phyloP scores from a whole-genome alignment of 2,329 filamentous ascomycete genomes.

The Fusarium kyushuense region DNA sequence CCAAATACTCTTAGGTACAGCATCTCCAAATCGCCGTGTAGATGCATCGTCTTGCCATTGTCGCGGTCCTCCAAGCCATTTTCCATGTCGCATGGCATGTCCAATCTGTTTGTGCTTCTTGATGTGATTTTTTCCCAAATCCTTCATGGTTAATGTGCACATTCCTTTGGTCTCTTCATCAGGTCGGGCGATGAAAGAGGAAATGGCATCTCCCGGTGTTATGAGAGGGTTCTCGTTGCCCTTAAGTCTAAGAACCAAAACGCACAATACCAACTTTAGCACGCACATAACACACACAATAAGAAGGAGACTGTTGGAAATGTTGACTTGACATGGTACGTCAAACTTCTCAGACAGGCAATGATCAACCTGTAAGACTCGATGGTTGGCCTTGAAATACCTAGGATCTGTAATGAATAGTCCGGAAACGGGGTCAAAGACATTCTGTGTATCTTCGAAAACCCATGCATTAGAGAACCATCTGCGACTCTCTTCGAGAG shows the following conservation, averaged over 20 bases:
- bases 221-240: constrained; percentile 22
- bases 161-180: constrained; percentile 33
- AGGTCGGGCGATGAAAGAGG: constrained; percentile 25
- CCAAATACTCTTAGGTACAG: no score
- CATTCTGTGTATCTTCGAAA: no score
- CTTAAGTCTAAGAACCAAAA: constrained; percentile 24
- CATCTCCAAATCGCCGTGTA: no score
- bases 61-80: constrained; percentile 14
- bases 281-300: constrained; percentile 30
- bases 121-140: not conserved
- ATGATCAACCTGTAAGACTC: constrained; percentile 10
- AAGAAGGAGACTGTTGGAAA: constrained; percentile 28
- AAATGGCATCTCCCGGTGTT: constrained; percentile 36
- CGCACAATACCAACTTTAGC: constrained; percentile 19
- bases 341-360: constrained; percentile 26
- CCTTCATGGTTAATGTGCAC: constrained; percentile 18
- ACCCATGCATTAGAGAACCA: no score
- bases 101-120: not conserved
- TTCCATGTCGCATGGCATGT: not conserved
- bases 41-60: not conserved
- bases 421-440: constrained; percentile 7
- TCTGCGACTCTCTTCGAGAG: no score
- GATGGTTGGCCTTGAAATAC: not conserved
- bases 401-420: not conserved
- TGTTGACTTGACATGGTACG: constrained; percentile 15